A percentile compares a stretch with the other conserved stretches of the same genome.
Conservation (phyloP, 2,329 filamentous ascomycete species). For the Xylaria sp. region DNA sequence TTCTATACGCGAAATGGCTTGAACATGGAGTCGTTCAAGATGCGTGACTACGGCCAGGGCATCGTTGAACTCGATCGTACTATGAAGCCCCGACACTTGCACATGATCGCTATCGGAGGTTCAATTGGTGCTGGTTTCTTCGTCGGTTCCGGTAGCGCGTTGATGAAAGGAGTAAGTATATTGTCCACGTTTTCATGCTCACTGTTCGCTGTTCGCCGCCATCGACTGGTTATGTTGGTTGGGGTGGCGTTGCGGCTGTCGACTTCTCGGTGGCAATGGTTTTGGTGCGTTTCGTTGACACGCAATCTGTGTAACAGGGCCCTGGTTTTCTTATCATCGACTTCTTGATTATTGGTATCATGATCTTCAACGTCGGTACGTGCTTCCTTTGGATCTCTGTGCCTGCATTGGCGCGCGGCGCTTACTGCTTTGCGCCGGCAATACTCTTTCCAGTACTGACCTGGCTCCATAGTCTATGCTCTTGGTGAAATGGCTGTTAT, state of each 20-base stretch:
- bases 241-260: background rate
- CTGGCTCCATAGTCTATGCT: constrained; percentile 60
- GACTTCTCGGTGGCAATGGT: background rate
- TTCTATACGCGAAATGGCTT: constrained; percentile 56
- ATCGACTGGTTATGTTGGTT: background rate
- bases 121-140: constrained; percentile 72
- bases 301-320: constrained; percentile 45
- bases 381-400: constrained; percentile 3
- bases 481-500: constrained; percentile 64
- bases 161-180: constrained; percentile 58
- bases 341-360: constrained; percentile 67
- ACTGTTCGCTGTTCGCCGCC: background rate
- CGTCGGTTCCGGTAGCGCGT: constrained; percentile 66
- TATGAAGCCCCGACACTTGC: constrained; percentile 62
- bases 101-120: constrained; percentile 66
- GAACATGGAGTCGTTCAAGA: constrained; percentile 56
- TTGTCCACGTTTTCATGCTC: background rate
- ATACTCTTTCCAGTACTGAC: constrained; percentile 24
- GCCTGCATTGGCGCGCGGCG: background rate
- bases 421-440: background rate
- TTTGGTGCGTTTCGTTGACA: constrained; percentile 17
- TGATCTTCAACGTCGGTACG: constrained; percentile 68
- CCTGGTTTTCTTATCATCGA: constrained; percentile 59
- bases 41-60: constrained; percentile 52
- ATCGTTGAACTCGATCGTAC: constrained; percentile 54